Base-by-base conservation (phyloP, 2,329 filamentous ascomycete species). In the Zymoseptoria pseudotritici region DNA sequence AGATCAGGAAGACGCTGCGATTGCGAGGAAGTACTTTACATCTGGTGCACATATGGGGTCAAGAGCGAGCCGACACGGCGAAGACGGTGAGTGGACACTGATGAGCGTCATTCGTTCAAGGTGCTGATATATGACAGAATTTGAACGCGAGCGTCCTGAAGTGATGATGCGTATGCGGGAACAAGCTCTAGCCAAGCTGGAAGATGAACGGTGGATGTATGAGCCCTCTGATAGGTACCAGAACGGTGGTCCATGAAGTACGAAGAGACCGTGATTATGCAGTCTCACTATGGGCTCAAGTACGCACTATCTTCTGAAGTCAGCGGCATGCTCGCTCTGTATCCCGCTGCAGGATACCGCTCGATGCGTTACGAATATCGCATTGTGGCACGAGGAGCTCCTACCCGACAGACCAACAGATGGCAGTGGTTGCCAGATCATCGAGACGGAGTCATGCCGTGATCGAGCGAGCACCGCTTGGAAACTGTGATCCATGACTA, bases 151-250 rank as follows among this genome's bases (percentile, higher is more conserved):
- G 29, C 59, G 58, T 9, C 49, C 56, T 4, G 61, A 66, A 10
- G 67, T 70, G 59, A 64, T 67, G 63, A 53, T 61, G 13, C 56
- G 61, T 9, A 58, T 71, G 26, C 61, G 67, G 9, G 60, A 65
- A 50, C 62, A 67, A 57, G 65, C 65, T 10, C 64, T 70, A 59
- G 53, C 61, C 46, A 65, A 66, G 50, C 56, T 71, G 20, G 66
- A 71, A 20, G 61, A 64, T 17, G 69, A 69, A 57, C 60, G 62
- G 7, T 71, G 70, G 70, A 29, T 64, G 56, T 69, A 67, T 58
- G 69, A 69, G 61, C 58, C 64, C 26, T 56, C 58, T 22, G 65
- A 65, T 57, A 59, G 63, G 7, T 61, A 56, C 11, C 59, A 61
- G 58, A 17, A 53, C 24, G 59, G 50, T 26, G 31, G 58, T n/a